These are phyloP conservation scores for Drechslerella coelobrocha DNA, from an alignment of 2,329 filamentous ascomycete genomes.

Conservation along the genomic window DNA sequence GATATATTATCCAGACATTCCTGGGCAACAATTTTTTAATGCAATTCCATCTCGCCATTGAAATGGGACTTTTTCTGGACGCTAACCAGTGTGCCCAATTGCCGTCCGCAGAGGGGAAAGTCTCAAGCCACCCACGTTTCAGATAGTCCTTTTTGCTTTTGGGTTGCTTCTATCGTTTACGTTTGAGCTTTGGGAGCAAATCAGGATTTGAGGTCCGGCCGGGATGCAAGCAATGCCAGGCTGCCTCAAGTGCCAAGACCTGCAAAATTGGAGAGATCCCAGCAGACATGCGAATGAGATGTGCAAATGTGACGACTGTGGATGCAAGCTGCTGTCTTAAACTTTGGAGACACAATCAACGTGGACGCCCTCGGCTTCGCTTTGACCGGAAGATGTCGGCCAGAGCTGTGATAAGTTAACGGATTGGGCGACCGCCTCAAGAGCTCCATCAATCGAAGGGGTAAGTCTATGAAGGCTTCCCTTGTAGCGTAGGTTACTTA, in stretches of 20 bases:
- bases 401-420: constrained; percentile 13
- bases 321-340: neutral
- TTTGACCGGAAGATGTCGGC: constrained; percentile 38
- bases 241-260: constrained; percentile 17
- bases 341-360: constrained; percentile 12
- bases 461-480: constrained; percentile 30
- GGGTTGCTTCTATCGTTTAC: neutral
- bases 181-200: constrained; percentile 18
- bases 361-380: constrained; percentile 12
- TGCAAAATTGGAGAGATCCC: constrained; percentile 26
- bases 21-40: neutral
- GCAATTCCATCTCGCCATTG: neutral
- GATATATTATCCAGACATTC: constrained; percentile 50
- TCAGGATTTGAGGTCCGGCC: constrained; percentile 36
- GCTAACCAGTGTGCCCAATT: constrained; percentile 45
- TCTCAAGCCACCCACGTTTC: constrained; percentile 47
- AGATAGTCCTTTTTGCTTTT: constrained; percentile 13
- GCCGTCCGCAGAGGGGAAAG: constrained; percentile 32
- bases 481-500: neutral
- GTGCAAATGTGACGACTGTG: constrained; percentile 21
- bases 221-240: constrained; percentile 20
- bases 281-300: constrained; percentile 8
- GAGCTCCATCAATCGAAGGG: constrained; percentile 40
- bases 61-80: constrained; percentile 25
- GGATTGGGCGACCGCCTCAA: constrained; percentile 36